phyloP scores from a whole-genome alignment of 768 basidiomycete species.

The Leccinum rimulosum region DNA sequence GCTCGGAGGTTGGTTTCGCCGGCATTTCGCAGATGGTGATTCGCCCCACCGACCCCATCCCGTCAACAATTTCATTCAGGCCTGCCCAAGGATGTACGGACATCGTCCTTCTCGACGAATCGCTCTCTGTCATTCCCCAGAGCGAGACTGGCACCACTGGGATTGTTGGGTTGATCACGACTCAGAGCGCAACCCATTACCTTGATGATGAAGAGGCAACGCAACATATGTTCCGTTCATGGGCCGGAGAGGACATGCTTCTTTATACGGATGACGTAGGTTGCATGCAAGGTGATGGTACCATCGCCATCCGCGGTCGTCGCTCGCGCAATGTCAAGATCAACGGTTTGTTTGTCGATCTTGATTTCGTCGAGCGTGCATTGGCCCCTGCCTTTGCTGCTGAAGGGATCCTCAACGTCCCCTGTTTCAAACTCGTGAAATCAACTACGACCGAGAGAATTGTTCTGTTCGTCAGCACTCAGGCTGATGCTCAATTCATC shows the following conservation, averaged over 20 bases:
- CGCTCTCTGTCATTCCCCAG: constrained; percentile 9
- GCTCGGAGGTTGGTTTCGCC: constrained; percentile 16
- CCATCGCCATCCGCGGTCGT: constrained; percentile 13
- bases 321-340: constrained; percentile 17
- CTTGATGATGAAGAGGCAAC: constrained; percentile 14
- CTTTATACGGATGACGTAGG: constrained; percentile 16
- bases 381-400: constrained; percentile 13
- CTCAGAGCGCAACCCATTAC: constrained; percentile 11
- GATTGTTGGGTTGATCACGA: constrained; percentile 12
- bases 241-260: constrained; percentile 11
- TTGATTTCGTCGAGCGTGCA: constrained; percentile 18
- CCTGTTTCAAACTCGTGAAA: constrained; percentile 14
- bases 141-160: constrained; percentile 6
- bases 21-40: constrained; percentile 16
- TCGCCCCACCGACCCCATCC: constrained; percentile 14
- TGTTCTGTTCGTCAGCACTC: constrained; percentile 6
- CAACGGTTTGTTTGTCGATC: constrained; percentile 16
- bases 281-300: constrained; percentile 18
- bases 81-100: constrained; percentile 11
- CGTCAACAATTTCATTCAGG: constrained; percentile 9
- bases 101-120: constrained; percentile 14
- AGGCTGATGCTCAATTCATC: constrained; percentile 9
- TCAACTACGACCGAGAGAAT: constrained; percentile 6
- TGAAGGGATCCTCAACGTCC: constrained; percentile 6
- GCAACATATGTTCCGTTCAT: constrained; percentile 16